Conservation (phyloP, 257 asterid species). For the Forsythia suspensa region DNA sequence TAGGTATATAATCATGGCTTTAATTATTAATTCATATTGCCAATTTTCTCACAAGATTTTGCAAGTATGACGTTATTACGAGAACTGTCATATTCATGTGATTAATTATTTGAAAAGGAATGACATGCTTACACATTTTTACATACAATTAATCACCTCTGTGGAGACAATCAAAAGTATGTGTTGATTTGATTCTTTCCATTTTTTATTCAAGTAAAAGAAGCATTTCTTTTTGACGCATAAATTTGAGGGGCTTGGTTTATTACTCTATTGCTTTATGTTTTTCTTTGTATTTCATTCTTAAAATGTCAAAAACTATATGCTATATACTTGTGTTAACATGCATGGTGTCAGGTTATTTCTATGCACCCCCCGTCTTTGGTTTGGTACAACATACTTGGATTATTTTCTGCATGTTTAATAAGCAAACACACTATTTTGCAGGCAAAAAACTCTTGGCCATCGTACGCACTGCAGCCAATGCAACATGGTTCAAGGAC, state of each 20-base stretch:
- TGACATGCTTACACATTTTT: not conserved
- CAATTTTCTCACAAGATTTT: not conserved
- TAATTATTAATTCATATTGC: not conserved
- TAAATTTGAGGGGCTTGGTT: not conserved
- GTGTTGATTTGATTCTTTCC: not conserved
- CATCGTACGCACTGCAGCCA: conserved; percentile 75
- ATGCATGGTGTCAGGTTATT: not conserved
- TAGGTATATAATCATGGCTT: not conserved
- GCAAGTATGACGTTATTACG: not conserved
- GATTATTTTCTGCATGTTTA: not conserved
- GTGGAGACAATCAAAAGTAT: not conserved
- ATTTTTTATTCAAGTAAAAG: not conserved
- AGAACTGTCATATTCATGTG: not conserved
- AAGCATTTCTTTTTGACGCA: not conserved
- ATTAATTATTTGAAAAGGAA: not conserved
- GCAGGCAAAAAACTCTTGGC: conserved; percentile 97
- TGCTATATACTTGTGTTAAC: not conserved
- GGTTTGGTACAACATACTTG: not conserved
- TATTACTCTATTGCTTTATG: not conserved
- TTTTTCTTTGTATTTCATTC: not conserved
- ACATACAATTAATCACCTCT: not conserved
- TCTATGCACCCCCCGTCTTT: not conserved
- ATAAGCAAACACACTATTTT: conserved; percentile 12
- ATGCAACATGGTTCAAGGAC: conserved; percentile 86
- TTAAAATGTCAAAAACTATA: not conserved